Percentiles rank a stretch among this genome's conserved stretches.
phyloP scores from a whole-genome alignment of 192 early-diverging fungal species.

The Backusella circina region DNA sequence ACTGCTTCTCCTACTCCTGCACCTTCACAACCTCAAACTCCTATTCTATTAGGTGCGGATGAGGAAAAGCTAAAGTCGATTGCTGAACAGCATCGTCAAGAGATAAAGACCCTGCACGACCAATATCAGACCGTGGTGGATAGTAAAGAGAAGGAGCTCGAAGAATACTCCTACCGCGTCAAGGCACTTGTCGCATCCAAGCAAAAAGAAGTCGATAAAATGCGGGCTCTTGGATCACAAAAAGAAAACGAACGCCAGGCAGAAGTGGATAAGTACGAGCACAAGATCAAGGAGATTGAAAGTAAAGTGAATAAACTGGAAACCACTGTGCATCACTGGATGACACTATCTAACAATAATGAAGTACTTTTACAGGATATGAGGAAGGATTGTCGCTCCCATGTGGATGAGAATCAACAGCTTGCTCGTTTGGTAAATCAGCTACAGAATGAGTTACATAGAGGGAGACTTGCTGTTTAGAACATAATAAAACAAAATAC shows the following conservation, averaged over 20 bases:
- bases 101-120: conserved; percentile 13
- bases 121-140: conserved; percentile 22
- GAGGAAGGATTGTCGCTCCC: neutral
- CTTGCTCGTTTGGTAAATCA: conserved; percentile 10
- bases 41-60: neutral
- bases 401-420: conserved; percentile 11
- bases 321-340: conserved; percentile 7
- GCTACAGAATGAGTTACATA: conserved; percentile 11
- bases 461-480: conserved; percentile 1
- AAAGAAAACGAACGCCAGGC: neutral
- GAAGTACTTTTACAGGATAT: conserved; percentile 10
- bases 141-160: conserved; percentile 21
- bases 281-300: conserved; percentile 5
- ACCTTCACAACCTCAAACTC: neutral
- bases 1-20: neutral
- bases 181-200: conserved; percentile 8
- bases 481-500: neutral
- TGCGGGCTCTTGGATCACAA: neutral
- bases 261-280: neutral
- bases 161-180: conserved; percentile 23
- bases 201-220: conserved; percentile 17
- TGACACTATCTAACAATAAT: neutral
- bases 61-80: neutral
- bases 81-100: conserved; percentile 22
- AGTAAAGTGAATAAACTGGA: neutral